Evolutionary conservation across 306 rosid genomes (phyloP).

Genomic region (Coriaria nepalensis): DNA sequence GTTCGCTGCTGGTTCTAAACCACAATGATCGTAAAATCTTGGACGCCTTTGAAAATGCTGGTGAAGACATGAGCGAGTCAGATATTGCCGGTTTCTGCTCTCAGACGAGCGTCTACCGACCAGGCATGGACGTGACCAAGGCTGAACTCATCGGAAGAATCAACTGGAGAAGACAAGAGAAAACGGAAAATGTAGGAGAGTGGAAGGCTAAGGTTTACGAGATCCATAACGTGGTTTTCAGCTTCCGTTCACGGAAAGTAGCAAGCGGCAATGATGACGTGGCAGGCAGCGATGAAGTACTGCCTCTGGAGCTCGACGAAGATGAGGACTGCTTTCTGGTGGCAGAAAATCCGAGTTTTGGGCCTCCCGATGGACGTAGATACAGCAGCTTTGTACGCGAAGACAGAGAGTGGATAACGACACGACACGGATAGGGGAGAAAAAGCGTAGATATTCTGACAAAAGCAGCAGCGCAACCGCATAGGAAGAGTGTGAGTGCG

Average conservation of each 20-base stretch:
- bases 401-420: conserved; percentile 63
- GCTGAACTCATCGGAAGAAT: conserved; percentile 80
- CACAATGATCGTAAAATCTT: conserved; percentile 57
- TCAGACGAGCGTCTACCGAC: conserved; percentile 78
- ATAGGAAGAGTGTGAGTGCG: conserved; percentile 14
- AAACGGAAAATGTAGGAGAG: conserved; percentile 73
- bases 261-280: conserved; percentile 37
- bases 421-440: conserved; percentile 25
- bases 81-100: conserved; percentile 70
- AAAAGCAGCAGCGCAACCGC: conserved; percentile 17
- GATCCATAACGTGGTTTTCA: conserved; percentile 71
- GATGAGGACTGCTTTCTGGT: conserved; percentile 90
- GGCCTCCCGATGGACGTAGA: conserved; percentile 46
- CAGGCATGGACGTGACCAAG: conserved; percentile 87
- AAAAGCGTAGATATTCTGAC: conserved; percentile 68
- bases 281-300: conserved; percentile 66
- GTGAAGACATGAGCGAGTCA: conserved; percentile 59
- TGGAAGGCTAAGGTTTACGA: conserved; percentile 83
- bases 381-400: conserved; percentile 78
- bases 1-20: conserved; percentile 63
- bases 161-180: conserved; percentile 88
- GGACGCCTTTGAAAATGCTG: conserved; percentile 83
- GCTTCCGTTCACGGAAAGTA: conserved; percentile 77
- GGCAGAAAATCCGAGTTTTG: conserved; percentile 71
- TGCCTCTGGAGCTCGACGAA: conserved; percentile 76